phyloP scores from a whole-genome alignment of 75 land plant species.

The Sequoiadendron giganteum region DNA sequence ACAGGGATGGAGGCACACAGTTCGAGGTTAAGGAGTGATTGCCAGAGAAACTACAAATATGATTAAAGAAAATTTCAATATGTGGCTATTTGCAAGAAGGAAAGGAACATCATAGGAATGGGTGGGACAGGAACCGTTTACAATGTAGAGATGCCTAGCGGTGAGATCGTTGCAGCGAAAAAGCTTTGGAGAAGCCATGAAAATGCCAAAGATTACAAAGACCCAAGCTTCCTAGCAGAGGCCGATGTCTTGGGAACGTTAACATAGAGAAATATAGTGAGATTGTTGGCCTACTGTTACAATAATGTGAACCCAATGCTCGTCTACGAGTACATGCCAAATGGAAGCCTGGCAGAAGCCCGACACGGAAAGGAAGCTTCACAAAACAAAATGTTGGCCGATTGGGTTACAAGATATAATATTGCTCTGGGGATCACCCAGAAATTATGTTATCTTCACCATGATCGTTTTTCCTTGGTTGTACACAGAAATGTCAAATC shows the following conservation, averaged over 20 bases:
- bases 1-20: too few relatives aligned
- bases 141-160: slow-evolving; percentile 58
- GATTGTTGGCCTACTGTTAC: slow-evolving; percentile 59
- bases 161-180: slow-evolving; percentile 62
- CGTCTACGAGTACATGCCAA: slow-evolving; percentile 71
- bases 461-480: slow-evolving; percentile 73
- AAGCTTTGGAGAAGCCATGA: slow-evolving; percentile 46
- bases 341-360: slow-evolving; percentile 67
- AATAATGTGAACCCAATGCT: slow-evolving; percentile 57
- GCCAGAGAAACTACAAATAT: too few relatives aligned
- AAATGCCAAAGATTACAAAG: slow-evolving; percentile 19
- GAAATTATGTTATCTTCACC: slow-evolving; percentile 81
- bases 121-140: slow-evolving; percentile 84
- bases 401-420: slow-evolving; percentile 60
- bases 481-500: slow-evolving; percentile 85
- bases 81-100: too few relatives aligned
- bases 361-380: slow-evolving; percentile 43
- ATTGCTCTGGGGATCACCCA: slow-evolving; percentile 67
- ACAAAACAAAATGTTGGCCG: slow-evolving; percentile 24
- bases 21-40: too few relatives aligned
- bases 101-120: slow-evolving; percentile 67
- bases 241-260: slow-evolving; percentile 60
- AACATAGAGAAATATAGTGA: slow-evolving; percentile 71
- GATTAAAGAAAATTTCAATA: too few relatives aligned
- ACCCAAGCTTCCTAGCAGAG: slow-evolving; percentile 48